Percentiles rank a stretch among this genome's conserved stretches.
phyloP scores from a whole-genome alignment of 192 early-diverging fungal species.

The Gamsiella multidivaricata region DNA sequence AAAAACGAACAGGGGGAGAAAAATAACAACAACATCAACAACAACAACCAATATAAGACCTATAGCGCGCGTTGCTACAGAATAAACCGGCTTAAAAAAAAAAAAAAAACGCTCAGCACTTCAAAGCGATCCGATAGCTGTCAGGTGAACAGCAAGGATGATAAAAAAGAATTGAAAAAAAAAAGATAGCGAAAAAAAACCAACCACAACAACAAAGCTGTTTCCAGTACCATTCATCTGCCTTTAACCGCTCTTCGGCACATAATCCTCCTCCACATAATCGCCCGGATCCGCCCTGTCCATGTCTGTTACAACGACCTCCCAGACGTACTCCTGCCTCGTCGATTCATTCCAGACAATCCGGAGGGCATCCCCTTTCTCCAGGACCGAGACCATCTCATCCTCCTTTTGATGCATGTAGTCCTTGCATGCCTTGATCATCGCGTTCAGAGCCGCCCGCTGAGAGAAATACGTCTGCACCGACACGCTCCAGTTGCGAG shows the following conservation, averaged over 20 bases:
- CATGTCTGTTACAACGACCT: slow-evolving; percentile 16
- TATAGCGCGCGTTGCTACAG: too few relatives aligned
- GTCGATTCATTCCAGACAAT: slow-evolving; percentile 30
- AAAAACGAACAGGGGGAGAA: too few relatives aligned
- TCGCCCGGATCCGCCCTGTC: slow-evolving; percentile 18
- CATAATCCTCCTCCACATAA: slow-evolving; percentile 10
- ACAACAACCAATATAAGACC: too few relatives aligned
- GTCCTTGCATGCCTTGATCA: slow-evolving; percentile 10
- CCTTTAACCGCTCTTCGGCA: not conserved
- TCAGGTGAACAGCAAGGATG: too few relatives aligned
- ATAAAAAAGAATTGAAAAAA: too few relatives aligned
- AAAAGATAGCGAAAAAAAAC: not conserved
- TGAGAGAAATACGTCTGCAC: slow-evolving; percentile 12
- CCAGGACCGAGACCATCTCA: not conserved
- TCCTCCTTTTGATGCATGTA: slow-evolving; percentile 12
- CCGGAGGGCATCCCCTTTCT: not conserved
- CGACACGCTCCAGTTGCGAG: slow-evolving; percentile 19
- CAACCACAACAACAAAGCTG: not conserved
- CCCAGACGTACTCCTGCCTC: slow-evolving; percentile 25
- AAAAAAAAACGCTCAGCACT: too few relatives aligned
- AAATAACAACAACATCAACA: too few relatives aligned
- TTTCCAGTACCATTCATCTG: not conserved
- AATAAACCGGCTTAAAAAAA: too few relatives aligned
- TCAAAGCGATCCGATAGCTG: too few relatives aligned
- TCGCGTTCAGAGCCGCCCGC: slow-evolving; percentile 7